Base-by-base conservation (phyloP, 305 asterid species). In the Solanum hybrid region DNA sequence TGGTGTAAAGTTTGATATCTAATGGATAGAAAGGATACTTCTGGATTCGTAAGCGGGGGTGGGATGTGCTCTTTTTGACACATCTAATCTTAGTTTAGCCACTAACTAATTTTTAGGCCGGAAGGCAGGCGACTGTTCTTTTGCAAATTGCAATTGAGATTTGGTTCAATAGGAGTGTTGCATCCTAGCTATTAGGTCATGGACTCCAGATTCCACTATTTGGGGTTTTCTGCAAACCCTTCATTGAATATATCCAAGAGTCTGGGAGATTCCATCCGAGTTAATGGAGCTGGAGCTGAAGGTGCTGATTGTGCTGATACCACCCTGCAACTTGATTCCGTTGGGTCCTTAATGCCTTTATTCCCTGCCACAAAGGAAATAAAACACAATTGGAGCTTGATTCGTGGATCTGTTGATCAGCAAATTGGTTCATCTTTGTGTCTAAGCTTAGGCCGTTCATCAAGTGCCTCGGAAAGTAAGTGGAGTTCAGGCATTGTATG, bases 31-130 rank as follows among this genome's bases (percentile, higher is more conserved):
- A 92, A 95, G 90, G 99, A 97, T 92, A 97, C 99, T 60, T 97
- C 98, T 2, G 99, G 99, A 85, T 97, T 97, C 90, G 99, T 97
- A 26, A 97, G 99, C 85, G 99, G 99, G 90, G 99, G 99, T 87
- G 94, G 90, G 93, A 89, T 94, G 96, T 89, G 60, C 97, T 93
- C 95, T 91, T 92, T 89, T 75, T 72, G 98, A 92, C 96, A 89
- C 95, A 93, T 93, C 95, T 95, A 91, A 93, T 95, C 91, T 17
- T 93, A 90, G 89, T 92, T 95, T 93, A 92, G 95, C 91, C 87
- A 80, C 85, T 96, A 93, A 88, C 69, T 92, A 77, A 11, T 85
- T 76, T 90, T 73, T 88, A 90, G 87, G 95, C 98, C 94, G 94
- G 98, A 94, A 95, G 99, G 90, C 95, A 93, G 97, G 94, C 80